A percentile compares a stretch with the other conserved stretches of the same genome.
phyloP scores from a whole-genome alignment of 176 grass and related monocot species.

The Oryza coarctata region DNA sequence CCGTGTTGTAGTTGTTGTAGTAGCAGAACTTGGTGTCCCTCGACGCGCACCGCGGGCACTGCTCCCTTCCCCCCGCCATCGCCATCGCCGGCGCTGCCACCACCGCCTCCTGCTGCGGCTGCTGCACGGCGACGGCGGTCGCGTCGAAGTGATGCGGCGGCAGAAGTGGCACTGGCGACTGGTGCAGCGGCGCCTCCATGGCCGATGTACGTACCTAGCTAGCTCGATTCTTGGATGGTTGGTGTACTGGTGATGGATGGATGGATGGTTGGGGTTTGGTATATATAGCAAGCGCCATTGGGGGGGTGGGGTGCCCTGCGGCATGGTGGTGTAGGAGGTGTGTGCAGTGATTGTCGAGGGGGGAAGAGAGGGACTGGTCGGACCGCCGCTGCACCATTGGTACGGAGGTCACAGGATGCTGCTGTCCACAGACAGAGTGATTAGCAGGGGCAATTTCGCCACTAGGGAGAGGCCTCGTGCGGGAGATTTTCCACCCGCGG shows the following conservation, averaged over 20 bases:
- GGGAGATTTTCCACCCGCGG: too few species aligned
- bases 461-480: too few species aligned
- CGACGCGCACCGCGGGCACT: constrained; percentile 72
- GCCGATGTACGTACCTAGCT: too few species aligned
- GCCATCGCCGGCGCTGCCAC: not conserved
- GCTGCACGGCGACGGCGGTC: not conserved
- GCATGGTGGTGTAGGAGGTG: too few species aligned
- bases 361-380: not conserved
- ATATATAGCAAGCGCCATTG: not conserved
- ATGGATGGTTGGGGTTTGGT: not conserved
- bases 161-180: not conserved
- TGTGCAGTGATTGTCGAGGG: not conserved
- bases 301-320: not conserved
- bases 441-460: too few species aligned
- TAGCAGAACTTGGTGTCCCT: constrained; percentile 94
- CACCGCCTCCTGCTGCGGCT: not conserved
- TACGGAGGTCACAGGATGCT: not conserved
- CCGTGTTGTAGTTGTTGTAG: constrained; percentile 91
- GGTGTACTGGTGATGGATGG: not conserved
- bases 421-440: not conserved
- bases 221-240: not conserved
- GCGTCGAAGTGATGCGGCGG: too few species aligned
- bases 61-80: constrained; percentile 21
- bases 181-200: not conserved
- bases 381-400: not conserved